phyloP scores from a whole-genome alignment of 2,329 filamentous ascomycete genomes.

The Colletotrichum trifolii region DNA sequence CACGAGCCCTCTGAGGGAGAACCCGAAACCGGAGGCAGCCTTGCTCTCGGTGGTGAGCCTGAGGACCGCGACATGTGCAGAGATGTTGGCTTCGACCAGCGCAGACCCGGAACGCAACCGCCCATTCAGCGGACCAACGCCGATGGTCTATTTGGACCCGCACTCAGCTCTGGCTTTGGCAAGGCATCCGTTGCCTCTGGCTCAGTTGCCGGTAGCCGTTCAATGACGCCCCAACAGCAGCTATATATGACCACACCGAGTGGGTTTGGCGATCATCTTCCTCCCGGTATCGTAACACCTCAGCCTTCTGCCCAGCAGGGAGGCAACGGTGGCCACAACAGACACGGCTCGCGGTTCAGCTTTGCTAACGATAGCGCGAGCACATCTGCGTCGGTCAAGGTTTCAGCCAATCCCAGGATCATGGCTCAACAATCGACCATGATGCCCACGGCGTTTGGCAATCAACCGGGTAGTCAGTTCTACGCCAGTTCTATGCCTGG shows the following conservation, averaged over 20 bases:
- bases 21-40: constrained; percentile 82
- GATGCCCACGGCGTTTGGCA: constrained; percentile 76
- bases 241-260: constrained; percentile 73
- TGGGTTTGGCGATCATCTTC: constrained; percentile 69
- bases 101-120: constrained; percentile 77
- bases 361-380: constrained; percentile 82
- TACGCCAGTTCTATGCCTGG: constrained; percentile 89
- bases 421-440: constrained; percentile 90
- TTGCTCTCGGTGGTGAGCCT: constrained; percentile 91
- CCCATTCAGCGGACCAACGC: constrained; percentile 75
- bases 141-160: constrained; percentile 66
- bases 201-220: constrained; percentile 71
- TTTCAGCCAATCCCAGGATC: constrained; percentile 80
- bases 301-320: constrained; percentile 66
- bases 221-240: constrained; percentile 84
- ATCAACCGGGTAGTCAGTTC: constrained; percentile 74
- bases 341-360: constrained; percentile 87
- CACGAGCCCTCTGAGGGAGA: constrained; percentile 74
- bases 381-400: constrained; percentile 75
- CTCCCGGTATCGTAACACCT: constrained; percentile 66
- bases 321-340: constrained; percentile 69
- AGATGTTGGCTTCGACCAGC: constrained; percentile 64
- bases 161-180: constrained; percentile 60
- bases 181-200: constrained; percentile 62
- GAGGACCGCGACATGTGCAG: constrained; percentile 76